A percentile compares a stretch with the other conserved stretches of the same genome.
Evolutionary conservation across 768 basidiomycete species (phyloP).

Genomic region (Boletus reticulatus): DNA sequence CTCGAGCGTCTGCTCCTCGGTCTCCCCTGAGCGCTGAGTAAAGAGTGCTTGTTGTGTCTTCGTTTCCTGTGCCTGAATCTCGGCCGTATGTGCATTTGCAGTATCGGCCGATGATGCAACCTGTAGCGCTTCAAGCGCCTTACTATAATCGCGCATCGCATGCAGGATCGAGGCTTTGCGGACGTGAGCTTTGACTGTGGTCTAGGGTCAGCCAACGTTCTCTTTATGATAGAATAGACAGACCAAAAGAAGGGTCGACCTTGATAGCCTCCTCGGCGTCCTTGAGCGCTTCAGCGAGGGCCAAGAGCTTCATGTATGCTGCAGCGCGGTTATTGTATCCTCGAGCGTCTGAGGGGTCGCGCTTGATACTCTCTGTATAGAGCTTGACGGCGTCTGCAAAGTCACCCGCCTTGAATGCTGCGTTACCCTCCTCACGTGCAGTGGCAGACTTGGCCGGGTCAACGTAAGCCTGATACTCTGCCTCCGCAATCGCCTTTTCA

Average conservation of each 20-base stretch:
- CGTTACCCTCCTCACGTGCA: slow-evolving; percentile 92
- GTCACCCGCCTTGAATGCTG: slow-evolving; percentile 87
- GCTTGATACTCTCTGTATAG: slow-evolving; percentile 96
- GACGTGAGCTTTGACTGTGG: slow-evolving; percentile 84
- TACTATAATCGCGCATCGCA: slow-evolving; percentile 88
- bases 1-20: slow-evolving; percentile 88
- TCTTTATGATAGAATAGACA: slow-evolving; percentile 17
- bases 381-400: slow-evolving; percentile 89
- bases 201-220: neutral
- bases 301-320: slow-evolving; percentile 92
- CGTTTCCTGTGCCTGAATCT: slow-evolving; percentile 76
- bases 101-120: slow-evolving; percentile 73
- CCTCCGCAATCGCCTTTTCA: slow-evolving; percentile 77
- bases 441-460: slow-evolving; percentile 78
- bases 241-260: slow-evolving; percentile 83
- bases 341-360: slow-evolving; percentile 83
- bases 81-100: slow-evolving; percentile 77
- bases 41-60: slow-evolving; percentile 83
- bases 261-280: slow-evolving; percentile 93
- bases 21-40: slow-evolving; percentile 76
- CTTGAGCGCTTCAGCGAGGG: slow-evolving; percentile 93
- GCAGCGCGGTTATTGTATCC: slow-evolving; percentile 99
- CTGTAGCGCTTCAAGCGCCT: slow-evolving; percentile 83
- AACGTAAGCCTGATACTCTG: slow-evolving; percentile 80
- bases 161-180: slow-evolving; percentile 85